Evolutionary conservation across 305 asterid genomes (phyloP).

Genomic region (Fraxinus sp.): DNA sequence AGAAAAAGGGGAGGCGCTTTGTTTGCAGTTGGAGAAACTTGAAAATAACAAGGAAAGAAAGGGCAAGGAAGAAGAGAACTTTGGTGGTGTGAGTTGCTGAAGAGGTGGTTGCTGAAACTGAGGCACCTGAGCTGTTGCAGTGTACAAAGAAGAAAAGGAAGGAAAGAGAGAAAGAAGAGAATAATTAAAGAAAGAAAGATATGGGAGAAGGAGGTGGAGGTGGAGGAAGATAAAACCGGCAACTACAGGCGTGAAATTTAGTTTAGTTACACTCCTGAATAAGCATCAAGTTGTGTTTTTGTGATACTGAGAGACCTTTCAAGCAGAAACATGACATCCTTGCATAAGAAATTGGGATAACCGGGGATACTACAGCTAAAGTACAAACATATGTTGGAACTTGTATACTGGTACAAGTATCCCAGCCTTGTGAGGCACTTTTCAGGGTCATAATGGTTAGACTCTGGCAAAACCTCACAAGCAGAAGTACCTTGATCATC

Average conservation of each 20-base stretch:
- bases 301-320: not conserved
- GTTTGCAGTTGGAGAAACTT: not conserved
- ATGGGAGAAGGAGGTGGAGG: not conserved
- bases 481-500: not conserved
- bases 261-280: not conserved
- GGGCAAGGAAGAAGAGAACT: not conserved
- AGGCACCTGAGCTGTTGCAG: not conserved
- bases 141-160: not conserved
- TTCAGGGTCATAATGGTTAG: not conserved
- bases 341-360: not conserved
- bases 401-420: not conserved
- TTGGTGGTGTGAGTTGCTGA: not conserved
- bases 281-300: not conserved
- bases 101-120: too few relatives aligned
- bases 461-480: not conserved
- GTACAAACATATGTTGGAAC: not conserved
- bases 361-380: not conserved
- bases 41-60: not conserved
- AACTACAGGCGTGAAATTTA: not conserved
- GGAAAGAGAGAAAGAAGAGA: not conserved
- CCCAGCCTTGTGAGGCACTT: not conserved
- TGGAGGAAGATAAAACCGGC: not conserved
- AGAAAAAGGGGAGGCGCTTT: not conserved
- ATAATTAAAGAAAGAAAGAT: not conserved
- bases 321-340: not conserved